Percentiles rank a stretch among this genome's conserved stretches.
Evolutionary conservation across 1,284 basidiomycete genomes (phyloP).

Genomic region (Neonothopanus nambi): DNA sequence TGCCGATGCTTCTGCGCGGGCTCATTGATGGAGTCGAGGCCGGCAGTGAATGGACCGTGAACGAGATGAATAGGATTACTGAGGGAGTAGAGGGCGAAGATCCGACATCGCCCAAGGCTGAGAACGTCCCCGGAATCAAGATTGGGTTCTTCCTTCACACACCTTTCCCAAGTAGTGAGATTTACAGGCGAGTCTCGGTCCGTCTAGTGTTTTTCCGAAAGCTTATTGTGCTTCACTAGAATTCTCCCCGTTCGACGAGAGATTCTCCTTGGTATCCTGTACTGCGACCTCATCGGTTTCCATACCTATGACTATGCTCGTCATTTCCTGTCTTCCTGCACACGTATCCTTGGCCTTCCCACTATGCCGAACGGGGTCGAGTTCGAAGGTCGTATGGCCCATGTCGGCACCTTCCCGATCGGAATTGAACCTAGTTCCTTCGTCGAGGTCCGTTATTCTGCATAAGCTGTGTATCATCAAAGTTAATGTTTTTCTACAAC

Average conservation of each 20-base stretch:
- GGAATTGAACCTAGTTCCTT: constrained; percentile 96
- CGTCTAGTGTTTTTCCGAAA: constrained; percentile 10
- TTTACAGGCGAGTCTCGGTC: constrained; percentile 78
- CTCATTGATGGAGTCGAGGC: constrained; percentile 75
- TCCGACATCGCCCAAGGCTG: constrained; percentile 35
- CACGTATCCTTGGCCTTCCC: constrained; percentile 92
- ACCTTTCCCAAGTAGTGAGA: constrained; percentile 97
- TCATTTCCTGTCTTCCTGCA: constrained; percentile 98
- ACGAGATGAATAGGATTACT: constrained; percentile 74
- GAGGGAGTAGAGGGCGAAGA: constrained; percentile 72
- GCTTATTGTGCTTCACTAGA: constrained; percentile 38
- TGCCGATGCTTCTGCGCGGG: constrained; percentile 91
- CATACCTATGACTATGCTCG: constrained; percentile 99
- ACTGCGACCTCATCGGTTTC: constrained; percentile 97
- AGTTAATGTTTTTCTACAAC: constrained; percentile 13
- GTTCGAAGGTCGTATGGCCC: constrained; percentile 92
- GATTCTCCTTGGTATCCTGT: constrained; percentile 92
- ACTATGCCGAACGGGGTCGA: constrained; percentile 99
- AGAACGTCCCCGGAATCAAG: constrained; percentile 66
- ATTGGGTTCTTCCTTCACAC: constrained; percentile 99
- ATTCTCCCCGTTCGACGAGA: constrained; percentile 96
- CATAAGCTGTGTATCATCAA: background rate
- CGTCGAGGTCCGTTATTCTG: constrained; percentile 57
- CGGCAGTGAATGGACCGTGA: constrained; percentile 62
- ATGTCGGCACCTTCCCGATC: constrained; percentile 98